Evolutionary conservation across 2,329 filamentous ascomycete species (phyloP).

Genomic region (Davidsoniella neocaledoniae): DNA sequence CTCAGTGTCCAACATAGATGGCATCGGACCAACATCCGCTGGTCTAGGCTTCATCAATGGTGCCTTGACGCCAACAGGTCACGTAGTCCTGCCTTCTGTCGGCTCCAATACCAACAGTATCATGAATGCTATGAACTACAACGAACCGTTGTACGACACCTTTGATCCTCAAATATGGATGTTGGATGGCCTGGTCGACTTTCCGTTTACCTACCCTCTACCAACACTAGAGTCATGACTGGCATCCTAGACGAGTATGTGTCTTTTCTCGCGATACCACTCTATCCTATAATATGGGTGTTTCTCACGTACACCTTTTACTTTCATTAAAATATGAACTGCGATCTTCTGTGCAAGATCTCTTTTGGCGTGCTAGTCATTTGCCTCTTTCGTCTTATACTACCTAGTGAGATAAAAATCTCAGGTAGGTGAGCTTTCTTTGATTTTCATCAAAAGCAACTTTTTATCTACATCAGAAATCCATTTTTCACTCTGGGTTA

Average conservation of each 20-base stretch:
- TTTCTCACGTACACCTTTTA: too few relatives aligned
- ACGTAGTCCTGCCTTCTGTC: conserved; percentile 22
- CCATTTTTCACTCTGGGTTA: too few relatives aligned
- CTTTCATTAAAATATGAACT: too few relatives aligned
- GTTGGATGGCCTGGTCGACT: conserved; percentile 68
- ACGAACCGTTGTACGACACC: conserved; percentile 62
- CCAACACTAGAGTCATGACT: conserved; percentile 28
- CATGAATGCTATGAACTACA: conserved; percentile 36
- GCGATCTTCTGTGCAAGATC: too few relatives aligned
- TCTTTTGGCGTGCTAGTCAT: too few relatives aligned
- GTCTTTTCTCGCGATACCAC: too few relatives aligned
- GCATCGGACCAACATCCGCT: conserved; percentile 32
- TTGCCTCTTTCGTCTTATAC: too few relatives aligned
- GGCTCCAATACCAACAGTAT: conserved; percentile 26
- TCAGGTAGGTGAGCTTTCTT: too few relatives aligned
- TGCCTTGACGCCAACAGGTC: conserved; percentile 33
- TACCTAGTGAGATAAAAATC: too few relatives aligned
- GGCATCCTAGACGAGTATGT: neutral
- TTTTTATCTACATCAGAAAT: too few relatives aligned
- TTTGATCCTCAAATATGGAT: conserved; percentile 93
- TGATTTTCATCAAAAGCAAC: too few relatives aligned
- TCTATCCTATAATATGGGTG: too few relatives aligned
- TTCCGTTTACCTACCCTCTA: conserved; percentile 48
- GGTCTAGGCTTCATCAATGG: conserved; percentile 33
- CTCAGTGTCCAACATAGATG: conserved; percentile 37